Evolutionary conservation across 768 basidiomycete genomes (phyloP), one percentile per base, ranked within the genome.

Genomic region (Boletus rubroflammeus): DNA sequence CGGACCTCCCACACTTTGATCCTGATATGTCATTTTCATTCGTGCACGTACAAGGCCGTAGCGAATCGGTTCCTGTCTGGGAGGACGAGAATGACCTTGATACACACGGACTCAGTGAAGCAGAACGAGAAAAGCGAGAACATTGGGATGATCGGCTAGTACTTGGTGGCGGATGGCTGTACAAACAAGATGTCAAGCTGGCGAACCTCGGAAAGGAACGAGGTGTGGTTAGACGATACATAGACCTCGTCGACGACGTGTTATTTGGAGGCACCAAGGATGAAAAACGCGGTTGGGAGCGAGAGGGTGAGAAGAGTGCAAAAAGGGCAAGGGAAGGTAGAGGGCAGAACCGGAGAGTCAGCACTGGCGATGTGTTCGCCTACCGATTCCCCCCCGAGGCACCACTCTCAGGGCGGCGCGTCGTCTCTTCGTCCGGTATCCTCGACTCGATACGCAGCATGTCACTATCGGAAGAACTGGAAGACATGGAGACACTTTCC

Each of bases 101-200:
- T 13, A 67, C 75, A 5, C 76, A 75, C 19, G 76, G 75, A 31
- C 71, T 78, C 41, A 77, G 76, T 56, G 79, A 80, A 56, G 75
- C 76, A 48, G 75, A 77, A 45, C 66, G 64, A 46, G 80, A 83
- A 62, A 85, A 84, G 67, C 77, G 79, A 38, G 86, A 89, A 57
- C 73, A 77, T 17, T 93, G 91, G 91, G 91, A 93, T 62, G 87
- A 92, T 64, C 76, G 83, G 34, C 78, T 93, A 11, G 84, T 91
- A 0, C 75, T 93, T 13, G 87, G 88, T 25, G 85, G 85, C 28
- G 91, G 91, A 6, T 93, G 90, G 89, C 64, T 93, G 50, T 93
- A 93, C 65, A 77, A 72, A 53, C 86, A 85, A 62, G 85, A 89
- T 61, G 62, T 91, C 51, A 69, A 62, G 15, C 69, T 86, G 31